Percentiles rank a stretch among this genome's conserved stretches.
phyloP scores from a whole-genome alignment of 1,139 yeast species.

The Taphrina pruni region DNA sequence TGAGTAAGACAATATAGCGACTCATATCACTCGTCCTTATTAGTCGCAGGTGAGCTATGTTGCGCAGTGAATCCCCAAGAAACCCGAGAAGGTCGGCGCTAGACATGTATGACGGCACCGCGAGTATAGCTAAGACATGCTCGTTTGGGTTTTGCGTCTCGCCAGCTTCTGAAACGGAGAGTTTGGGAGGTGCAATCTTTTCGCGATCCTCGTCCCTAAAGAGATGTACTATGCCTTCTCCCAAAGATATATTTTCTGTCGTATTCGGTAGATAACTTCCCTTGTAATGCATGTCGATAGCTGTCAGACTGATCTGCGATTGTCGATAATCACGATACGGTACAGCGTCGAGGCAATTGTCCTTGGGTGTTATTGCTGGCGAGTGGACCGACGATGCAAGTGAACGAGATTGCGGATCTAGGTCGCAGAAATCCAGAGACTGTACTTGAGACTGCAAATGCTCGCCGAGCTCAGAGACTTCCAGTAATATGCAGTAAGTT shows the following conservation, averaged over 20 bases:
- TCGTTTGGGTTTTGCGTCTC: conserved; percentile 50
- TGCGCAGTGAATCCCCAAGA: conserved; percentile 66
- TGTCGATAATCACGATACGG: not conserved
- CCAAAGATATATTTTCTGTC: conserved; percentile 8
- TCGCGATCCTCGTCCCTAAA: conserved; percentile 10
- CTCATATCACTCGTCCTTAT: conserved; percentile 70
- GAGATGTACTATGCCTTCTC: conserved; percentile 37
- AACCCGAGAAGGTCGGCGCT: conserved; percentile 83
- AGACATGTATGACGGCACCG: conserved; percentile 86
- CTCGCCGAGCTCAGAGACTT: not conserved
- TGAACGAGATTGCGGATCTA: not conserved
- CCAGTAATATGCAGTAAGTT: not conserved
- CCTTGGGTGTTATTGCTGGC: not conserved
- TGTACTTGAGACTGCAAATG: not conserved
- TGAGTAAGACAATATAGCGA: conserved; percentile 76
- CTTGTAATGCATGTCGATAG: conserved; percentile 18
- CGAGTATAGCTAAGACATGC: conserved; percentile 78
- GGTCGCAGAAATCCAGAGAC: not conserved
- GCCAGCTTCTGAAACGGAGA: not conserved
- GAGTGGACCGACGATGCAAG: not conserved
- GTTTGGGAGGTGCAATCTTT: not conserved
- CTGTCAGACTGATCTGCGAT: not conserved
- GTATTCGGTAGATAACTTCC: not conserved
- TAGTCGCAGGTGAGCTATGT: conserved; percentile 76
- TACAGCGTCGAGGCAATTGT: not conserved